These are phyloP conservation scores for Cryphonectria japonica DNA, from an alignment of 2,329 filamentous ascomycete species.

Conservation along the genomic window DNA sequence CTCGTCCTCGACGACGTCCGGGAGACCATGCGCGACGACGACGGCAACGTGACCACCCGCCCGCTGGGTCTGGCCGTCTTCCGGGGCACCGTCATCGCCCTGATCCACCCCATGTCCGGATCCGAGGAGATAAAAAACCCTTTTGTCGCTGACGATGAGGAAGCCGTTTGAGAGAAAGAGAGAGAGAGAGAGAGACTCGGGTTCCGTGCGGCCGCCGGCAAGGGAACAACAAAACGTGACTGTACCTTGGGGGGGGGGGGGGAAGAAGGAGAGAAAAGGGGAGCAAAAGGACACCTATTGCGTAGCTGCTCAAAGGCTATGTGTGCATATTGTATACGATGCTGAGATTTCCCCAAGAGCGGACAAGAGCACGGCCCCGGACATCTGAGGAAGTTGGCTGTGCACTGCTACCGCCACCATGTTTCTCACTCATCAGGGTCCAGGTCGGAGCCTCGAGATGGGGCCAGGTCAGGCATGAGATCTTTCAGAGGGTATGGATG, in stretches of 20 bases:
- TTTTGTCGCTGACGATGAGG: conserved; percentile 59
- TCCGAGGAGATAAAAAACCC: conserved; percentile 97
- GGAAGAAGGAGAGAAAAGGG: too few species aligned
- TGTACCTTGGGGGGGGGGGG: too few species aligned
- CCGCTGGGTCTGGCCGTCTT: conserved; percentile 86
- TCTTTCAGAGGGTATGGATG: background rate
- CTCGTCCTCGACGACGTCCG: conserved; percentile 93
- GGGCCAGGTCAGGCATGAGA: background rate
- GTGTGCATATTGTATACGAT: background rate
- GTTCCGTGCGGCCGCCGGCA: background rate
- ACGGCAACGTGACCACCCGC: conserved; percentile 83
- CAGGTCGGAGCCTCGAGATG: background rate
- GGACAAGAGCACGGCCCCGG: background rate
- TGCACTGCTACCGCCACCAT: background rate
- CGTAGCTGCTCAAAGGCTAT: background rate
- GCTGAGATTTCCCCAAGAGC: background rate
- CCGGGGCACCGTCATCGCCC: conserved; percentile 86
- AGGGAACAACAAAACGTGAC: background rate
- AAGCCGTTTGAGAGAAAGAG: conserved; percentile 58
- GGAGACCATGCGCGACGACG: conserved; percentile 88
- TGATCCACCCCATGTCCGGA: conserved; percentile 90
- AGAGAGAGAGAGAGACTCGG: background rate
- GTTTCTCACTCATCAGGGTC: background rate
- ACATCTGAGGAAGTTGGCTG: background rate
- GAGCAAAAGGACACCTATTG: background rate